These are phyloP conservation scores for Fusarium secorum DNA, from an alignment of 2,329 filamentous ascomycete species.

Conservation along the genomic window DNA sequence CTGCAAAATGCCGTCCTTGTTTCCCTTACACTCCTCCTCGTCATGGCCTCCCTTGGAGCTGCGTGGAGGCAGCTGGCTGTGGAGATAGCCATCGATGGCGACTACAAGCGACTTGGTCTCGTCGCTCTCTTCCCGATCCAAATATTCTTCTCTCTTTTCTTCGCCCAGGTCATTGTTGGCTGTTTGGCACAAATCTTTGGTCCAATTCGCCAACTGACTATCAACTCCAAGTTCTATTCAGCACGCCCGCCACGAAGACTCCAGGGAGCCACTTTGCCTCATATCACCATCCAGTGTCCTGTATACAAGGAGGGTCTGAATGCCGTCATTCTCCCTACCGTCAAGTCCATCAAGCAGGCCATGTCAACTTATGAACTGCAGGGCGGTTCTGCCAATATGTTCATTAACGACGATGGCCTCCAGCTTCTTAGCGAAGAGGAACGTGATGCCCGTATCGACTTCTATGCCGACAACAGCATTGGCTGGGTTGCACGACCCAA, in stretches of 20 bases:
- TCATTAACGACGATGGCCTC: constrained; percentile 78
- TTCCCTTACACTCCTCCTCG: constrained; percentile 69
- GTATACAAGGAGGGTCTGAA: constrained; percentile 86
- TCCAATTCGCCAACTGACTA: constrained; percentile 74
- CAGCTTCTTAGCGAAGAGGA: constrained; percentile 72
- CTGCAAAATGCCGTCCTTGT: constrained; percentile 75
- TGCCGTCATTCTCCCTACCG: constrained; percentile 78
- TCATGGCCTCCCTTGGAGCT: constrained; percentile 72
- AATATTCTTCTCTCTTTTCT: constrained; percentile 84
- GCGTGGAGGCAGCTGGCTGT: constrained; percentile 75
- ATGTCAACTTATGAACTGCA: constrained; percentile 81
- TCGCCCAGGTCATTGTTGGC: constrained; percentile 79
- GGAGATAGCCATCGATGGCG: constrained; percentile 70
- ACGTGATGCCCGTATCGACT: constrained; percentile 69
- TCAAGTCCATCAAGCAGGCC: constrained; percentile 79
- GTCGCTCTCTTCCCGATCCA: constrained; percentile 73
- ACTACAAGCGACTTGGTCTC: constrained; percentile 70
- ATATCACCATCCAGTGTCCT: constrained; percentile 84
- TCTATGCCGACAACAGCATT: constrained; percentile 73
- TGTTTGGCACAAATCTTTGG: constrained; percentile 79
- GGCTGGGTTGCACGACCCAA: constrained; percentile 73
- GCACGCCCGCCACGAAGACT: constrained; percentile 72
- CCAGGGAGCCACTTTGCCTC: constrained; percentile 65
- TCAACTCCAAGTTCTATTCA: constrained; percentile 85
- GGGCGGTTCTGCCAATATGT: constrained; percentile 80